Conservation (phyloP, 2,329 filamentous ascomycete genomes). For the Rhinocladiella mackenziei region DNA sequence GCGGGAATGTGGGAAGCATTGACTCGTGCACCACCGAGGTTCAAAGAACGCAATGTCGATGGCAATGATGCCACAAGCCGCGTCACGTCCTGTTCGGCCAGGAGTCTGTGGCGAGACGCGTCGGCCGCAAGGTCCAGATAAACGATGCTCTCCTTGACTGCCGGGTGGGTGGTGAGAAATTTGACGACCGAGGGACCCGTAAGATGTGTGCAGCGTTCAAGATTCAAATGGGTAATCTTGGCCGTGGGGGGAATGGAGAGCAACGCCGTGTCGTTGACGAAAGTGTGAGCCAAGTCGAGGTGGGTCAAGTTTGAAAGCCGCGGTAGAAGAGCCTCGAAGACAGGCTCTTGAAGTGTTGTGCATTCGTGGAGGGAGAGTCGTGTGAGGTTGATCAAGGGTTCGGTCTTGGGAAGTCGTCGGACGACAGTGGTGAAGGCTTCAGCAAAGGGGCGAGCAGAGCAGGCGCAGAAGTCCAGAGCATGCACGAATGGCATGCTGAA, state of each 20-base stretch:
- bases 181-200: slow-evolving; percentile 63
- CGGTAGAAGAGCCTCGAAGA: slow-evolving; percentile 69
- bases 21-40: slow-evolving; percentile 71
- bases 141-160: slow-evolving; percentile 59
- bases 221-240: slow-evolving; percentile 69
- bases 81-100: slow-evolving; percentile 63
- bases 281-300: slow-evolving; percentile 73
- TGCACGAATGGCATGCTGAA: slow-evolving; percentile 62
- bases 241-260: slow-evolving; percentile 67
- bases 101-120: slow-evolving; percentile 65
- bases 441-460: slow-evolving; percentile 65
- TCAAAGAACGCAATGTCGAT: slow-evolving; percentile 65
- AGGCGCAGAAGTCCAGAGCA: slow-evolving; percentile 73
- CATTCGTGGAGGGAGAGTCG: slow-evolving; percentile 76
- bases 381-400: slow-evolving; percentile 54
- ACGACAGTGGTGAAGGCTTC: slow-evolving; percentile 58
- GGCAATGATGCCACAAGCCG: slow-evolving; percentile 64
- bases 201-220: slow-evolving; percentile 70
- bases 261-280: slow-evolving; percentile 68
- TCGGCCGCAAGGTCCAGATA: slow-evolving; percentile 72
- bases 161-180: slow-evolving; percentile 68
- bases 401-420: slow-evolving; percentile 38
- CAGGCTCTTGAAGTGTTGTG: slow-evolving; percentile 61
- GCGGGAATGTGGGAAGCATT: slow-evolving; percentile 59
- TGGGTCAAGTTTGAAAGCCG: slow-evolving; percentile 67